phyloP scores from a whole-genome alignment of 768 basidiomycete genomes.

The Nevesoporus exiguus region DNA sequence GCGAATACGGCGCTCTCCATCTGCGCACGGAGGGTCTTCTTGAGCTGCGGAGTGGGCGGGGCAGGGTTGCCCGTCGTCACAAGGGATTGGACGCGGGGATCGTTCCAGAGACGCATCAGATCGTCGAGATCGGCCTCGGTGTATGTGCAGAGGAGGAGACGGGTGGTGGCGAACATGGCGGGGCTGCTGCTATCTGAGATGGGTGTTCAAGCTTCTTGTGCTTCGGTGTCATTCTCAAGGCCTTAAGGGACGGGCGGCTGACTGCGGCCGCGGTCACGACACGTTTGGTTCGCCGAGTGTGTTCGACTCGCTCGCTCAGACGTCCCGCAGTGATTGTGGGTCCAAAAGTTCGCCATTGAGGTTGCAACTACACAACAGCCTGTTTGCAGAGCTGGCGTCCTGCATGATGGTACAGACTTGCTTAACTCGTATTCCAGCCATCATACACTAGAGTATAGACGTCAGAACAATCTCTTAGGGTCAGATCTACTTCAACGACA shows the following conservation, averaged over 20 bases:
- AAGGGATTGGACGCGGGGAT: constrained; percentile 27
- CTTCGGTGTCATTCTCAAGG: neutral
- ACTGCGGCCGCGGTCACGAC: constrained; percentile 23
- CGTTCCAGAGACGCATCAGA: constrained; percentile 28
- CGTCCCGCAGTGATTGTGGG: constrained; percentile 6
- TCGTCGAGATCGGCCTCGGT: constrained; percentile 32
- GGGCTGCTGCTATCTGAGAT: neutral
- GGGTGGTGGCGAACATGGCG: constrained; percentile 31
- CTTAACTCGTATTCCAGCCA: neutral
- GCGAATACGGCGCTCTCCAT: constrained; percentile 29
- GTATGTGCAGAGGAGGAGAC: constrained; percentile 33
- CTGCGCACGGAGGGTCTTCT: constrained; percentile 16
- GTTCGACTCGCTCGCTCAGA: neutral
- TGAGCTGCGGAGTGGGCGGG: constrained; percentile 16
- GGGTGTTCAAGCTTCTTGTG: neutral
- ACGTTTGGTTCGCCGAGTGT: neutral
- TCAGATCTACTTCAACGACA: neutral
- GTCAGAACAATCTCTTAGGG: neutral
- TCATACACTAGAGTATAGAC: neutral
- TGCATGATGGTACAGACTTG: neutral
- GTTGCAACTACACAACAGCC: neutral
- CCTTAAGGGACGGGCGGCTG: neutral
- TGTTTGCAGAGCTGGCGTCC: neutral
- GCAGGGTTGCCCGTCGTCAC: constrained; percentile 13
- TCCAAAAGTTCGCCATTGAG: neutral